A percentile compares a stretch with the other conserved stretches of the same genome.
Conservation (phyloP, 1,284 basidiomycete species). For the Irpex lacteus region DNA sequence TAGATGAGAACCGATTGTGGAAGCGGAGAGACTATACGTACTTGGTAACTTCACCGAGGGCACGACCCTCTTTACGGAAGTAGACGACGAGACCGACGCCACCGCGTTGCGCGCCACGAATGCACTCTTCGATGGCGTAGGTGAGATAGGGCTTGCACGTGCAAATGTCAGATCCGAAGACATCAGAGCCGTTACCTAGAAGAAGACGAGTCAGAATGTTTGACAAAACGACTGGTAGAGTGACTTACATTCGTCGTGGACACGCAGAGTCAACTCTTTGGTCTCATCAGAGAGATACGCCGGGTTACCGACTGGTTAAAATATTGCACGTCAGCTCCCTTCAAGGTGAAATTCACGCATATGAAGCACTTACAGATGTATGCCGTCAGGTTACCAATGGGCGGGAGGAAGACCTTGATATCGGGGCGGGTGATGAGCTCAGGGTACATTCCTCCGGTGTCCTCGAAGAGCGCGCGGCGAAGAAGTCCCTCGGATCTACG, state of each 20-base stretch:
- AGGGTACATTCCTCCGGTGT: conserved; percentile 95
- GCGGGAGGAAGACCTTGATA: conserved; percentile 94
- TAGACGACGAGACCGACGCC: conserved; percentile 94
- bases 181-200: conserved; percentile 78
- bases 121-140: conserved; percentile 93
- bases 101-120: conserved; percentile 82
- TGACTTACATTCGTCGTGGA: conserved; percentile 88
- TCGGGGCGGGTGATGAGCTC: conserved; percentile 94
- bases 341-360: neutral
- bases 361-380: conserved; percentile 74
- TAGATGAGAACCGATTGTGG: neutral
- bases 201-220: neutral
- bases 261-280: conserved; percentile 88
- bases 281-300: conserved; percentile 74
- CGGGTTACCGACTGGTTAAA: conserved; percentile 69
- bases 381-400: conserved; percentile 88
- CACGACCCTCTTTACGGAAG: conserved; percentile 92
- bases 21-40: conserved; percentile 31
- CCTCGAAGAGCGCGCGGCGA: conserved; percentile 89
- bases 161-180: conserved; percentile 92
- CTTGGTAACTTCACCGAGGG: conserved; percentile 92
- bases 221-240: neutral
- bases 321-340: neutral
- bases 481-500: conserved; percentile 79
- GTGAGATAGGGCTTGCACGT: conserved; percentile 94